Evolutionary conservation across 1,284 basidiomycete genomes (phyloP), one percentile per base, ranked within the genome.

Genomic region (Malassezia nana): DNA sequence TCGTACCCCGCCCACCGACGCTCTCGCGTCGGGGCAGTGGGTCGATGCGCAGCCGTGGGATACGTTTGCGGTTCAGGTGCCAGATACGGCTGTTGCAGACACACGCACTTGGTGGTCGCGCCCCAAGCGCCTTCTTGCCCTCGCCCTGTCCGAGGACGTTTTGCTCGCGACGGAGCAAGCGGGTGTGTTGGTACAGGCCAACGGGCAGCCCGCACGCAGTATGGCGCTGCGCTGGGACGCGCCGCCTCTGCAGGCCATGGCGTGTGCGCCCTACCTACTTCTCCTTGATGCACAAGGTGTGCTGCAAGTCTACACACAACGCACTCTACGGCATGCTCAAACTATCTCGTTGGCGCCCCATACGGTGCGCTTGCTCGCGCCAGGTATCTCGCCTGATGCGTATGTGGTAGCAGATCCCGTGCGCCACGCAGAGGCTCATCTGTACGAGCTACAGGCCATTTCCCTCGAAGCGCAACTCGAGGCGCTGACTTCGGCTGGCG

Each of bases 401-500:
- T 52, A 40, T 16, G 43, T 26, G 10, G 10, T 38, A 4, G 24
- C 16, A 3, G 20, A 8, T 18, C 30, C 22, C 8, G 16, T 26
- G 38, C 22, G 16, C n/a, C 3, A 15, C 18, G 4, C 18, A n/a
- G 35, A 38, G 1, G 35, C 35, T 4, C 35, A 3, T 6, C 35
- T 38, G 3, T 92, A 88, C 85, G 78, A 80, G 42, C 77, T 92
- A 35, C 66, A 74, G 8, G 84, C 89, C 79, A 81, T 80, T 52
- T 76, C 83, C 2, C 86, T 89, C 84, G 79, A 80, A 0, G 81
- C 83, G 22, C 89, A 94, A 66, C 79, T 96, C 8, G 87, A 94
- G 57, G 86, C 90, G 65, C 79, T 95, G 12, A 83, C 91, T 0
- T 74, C 78, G 30, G 78, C 77, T 3, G 87, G 84, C 2, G 77